phyloP scores from a whole-genome alignment of 192 early-diverging fungal genomes.

The Hyaloraphidium curvatum region DNA sequence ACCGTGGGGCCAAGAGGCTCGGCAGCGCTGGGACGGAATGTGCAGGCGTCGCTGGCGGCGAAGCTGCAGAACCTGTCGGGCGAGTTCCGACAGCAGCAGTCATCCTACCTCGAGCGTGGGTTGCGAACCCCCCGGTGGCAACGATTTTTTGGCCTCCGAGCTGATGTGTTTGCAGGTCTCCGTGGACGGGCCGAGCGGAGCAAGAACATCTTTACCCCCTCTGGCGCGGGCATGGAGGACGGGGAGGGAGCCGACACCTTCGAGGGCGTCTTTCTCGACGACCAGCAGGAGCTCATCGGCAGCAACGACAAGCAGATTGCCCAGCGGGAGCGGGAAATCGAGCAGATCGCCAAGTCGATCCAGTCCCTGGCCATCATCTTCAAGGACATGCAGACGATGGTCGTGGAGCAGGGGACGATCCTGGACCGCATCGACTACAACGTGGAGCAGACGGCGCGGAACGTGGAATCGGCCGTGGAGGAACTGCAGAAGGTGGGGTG shows the following conservation, averaged over 20 bases:
- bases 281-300: conserved; percentile 56
- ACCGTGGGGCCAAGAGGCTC: conserved; percentile 27
- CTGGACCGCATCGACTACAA: conserved; percentile 96
- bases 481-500: conserved; percentile 51
- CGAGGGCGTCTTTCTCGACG: conserved; percentile 61
- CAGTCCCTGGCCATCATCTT: conserved; percentile 77
- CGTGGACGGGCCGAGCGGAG: conserved; percentile 16
- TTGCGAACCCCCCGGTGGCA: neutral
- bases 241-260: neutral
- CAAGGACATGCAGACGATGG: conserved; percentile 79
- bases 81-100: conserved; percentile 72
- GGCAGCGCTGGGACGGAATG: conserved; percentile 57
- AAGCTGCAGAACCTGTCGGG: conserved; percentile 72
- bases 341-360: conserved; percentile 82
- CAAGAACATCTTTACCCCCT: conserved; percentile 14
- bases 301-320: conserved; percentile 56
- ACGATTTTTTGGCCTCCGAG: neutral
- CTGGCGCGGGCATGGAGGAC: neutral
- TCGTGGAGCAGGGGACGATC: conserved; percentile 93
- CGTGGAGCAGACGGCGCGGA: conserved; percentile 61
- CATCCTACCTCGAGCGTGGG: conserved; percentile 68
- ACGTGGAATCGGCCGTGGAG: conserved; percentile 64
- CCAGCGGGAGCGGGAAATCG: conserved; percentile 79
- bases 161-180: conserved; percentile 13
- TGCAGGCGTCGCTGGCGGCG: conserved; percentile 71